Percentiles rank a stretch among this genome's conserved stretches.
phyloP scores from a whole-genome alignment of 805 yeast species.

The Wickerhamomyces mucosus region DNA sequence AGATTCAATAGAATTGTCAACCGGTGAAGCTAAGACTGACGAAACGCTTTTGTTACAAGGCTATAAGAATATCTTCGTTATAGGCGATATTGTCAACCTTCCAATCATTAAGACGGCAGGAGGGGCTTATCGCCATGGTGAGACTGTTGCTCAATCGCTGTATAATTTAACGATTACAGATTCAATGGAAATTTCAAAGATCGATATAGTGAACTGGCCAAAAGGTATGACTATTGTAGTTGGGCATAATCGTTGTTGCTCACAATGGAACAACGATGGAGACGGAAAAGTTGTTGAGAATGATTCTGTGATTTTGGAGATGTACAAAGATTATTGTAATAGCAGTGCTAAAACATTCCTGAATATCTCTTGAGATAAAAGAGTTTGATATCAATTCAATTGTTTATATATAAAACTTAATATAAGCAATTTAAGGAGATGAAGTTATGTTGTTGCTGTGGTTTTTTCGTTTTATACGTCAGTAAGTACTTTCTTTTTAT shows the following conservation, averaged over 20 bases:
- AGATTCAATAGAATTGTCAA: constrained; percentile 15
- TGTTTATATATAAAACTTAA: too few relatives aligned
- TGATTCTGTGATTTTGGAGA: constrained; percentile 17
- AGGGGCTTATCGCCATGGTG: constrained; percentile 24
- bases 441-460: background rate
- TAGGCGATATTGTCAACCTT: constrained; percentile 28
- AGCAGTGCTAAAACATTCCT: too few relatives aligned
- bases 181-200: constrained; percentile 6
- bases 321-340: constrained; percentile 23
- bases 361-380: too few relatives aligned
- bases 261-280: constrained; percentile 18
- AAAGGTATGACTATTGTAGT: constrained; percentile 20
- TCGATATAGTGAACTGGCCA: constrained; percentile 13
- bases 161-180: constrained; percentile 10
- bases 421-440: constrained; percentile 5
- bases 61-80: constrained; percentile 23
- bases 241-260: constrained; percentile 12
- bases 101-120: constrained; percentile 34
- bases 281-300: constrained; percentile 22
- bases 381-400: too few relatives aligned
- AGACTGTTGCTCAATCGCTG: constrained; percentile 12
- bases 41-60: constrained; percentile 18
- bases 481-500: too few relatives aligned
- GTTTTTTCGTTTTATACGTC: too few relatives aligned
- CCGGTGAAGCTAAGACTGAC: constrained; percentile 18